Base-by-base conservation (phyloP, 352 stramenopile species). In the Phytopythium montanum region DNA sequence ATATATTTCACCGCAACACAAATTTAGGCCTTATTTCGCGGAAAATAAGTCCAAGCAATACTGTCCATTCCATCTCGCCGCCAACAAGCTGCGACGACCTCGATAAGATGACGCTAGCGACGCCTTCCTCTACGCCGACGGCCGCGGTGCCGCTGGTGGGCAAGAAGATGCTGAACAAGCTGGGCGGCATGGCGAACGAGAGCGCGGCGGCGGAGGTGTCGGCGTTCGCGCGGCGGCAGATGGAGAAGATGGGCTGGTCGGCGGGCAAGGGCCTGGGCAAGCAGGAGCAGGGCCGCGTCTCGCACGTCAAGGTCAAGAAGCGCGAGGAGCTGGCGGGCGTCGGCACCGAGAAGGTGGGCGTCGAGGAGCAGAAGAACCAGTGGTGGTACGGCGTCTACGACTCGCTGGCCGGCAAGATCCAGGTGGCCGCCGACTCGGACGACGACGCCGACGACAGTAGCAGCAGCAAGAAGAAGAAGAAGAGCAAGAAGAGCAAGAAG, bases 201-300 rank as follows among this genome's bases (percentile, higher is more conserved):
- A 76, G 65, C 21, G 85, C 81, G 25, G 79, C 85, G 16, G 66
- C 71, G 8, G 69, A 64, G 14, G 76, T 93, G 56, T 95, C 85
- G 60, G 73, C 65, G 46, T 96, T 97, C 55, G 88, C 90, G 21
- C 73, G 84, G 31, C 79, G 75, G 46, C 89, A 96, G 72, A 97
- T 97, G 89, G 81, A 89, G 61, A 97, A 97, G 65, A 98, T 99
- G 91, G 96, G 96, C 62, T 99, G 95, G 95, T 92, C 67, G 49
- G 85, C 97, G 61, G 96, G 96, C 61, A 98, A 98, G 60, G 97
- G 97, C 1, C 79, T 99, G 13, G 97, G 97, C 61, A 99, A 99
- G 75, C 70, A 94, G 55, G 85, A 98, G 64, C 80, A 98, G 64
- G 97, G 97, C 51, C 90, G 98, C 16, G 76, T 85, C 34, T 94